These are phyloP conservation scores for Pyricularia sp. DNA, from an alignment of 2,329 filamentous ascomycete species.

Conservation along the genomic window DNA sequence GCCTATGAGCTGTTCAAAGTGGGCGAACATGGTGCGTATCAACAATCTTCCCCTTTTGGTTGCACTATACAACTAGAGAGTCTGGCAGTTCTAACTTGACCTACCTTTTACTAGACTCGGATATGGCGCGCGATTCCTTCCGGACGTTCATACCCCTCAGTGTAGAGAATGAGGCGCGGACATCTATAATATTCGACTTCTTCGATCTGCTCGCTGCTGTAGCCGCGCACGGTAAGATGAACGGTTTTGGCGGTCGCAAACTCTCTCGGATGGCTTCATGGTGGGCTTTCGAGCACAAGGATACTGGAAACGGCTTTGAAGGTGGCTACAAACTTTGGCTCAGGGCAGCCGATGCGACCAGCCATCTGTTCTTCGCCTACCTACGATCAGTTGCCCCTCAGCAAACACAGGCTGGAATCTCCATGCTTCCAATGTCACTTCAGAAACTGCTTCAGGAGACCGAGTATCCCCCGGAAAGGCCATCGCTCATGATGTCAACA, in stretches of 20 bases:
- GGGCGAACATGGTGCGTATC: slow-evolving; percentile 72
- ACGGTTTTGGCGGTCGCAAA: slow-evolving; percentile 88
- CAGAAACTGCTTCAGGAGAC: slow-evolving; percentile 87
- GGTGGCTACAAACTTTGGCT: slow-evolving; percentile 87
- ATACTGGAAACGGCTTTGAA: slow-evolving; percentile 85
- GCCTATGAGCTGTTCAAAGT: slow-evolving; percentile 94
- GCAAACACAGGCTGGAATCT: slow-evolving; percentile 66
- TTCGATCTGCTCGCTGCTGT: slow-evolving; percentile 89
- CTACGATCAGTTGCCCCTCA: slow-evolving; percentile 84
- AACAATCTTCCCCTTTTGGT: background rate
- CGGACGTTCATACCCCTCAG: slow-evolving; percentile 93
- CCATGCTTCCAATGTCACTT: slow-evolving; percentile 78
- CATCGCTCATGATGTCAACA: slow-evolving; percentile 64
- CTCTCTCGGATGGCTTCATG: slow-evolving; percentile 91
- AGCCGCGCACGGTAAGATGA: slow-evolving; percentile 85
- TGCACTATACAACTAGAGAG: background rate
- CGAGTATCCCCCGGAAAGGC: slow-evolving; percentile 81
- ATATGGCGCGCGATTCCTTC: slow-evolving; percentile 86
- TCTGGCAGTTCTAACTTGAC: background rate
- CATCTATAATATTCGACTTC: slow-evolving; percentile 89
- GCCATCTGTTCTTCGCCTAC: slow-evolving; percentile 96
- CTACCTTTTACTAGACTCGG: slow-evolving; percentile 59
- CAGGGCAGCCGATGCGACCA: slow-evolving; percentile 87
- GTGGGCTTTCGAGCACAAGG: slow-evolving; percentile 94
- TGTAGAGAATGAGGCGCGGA: slow-evolving; percentile 76